A percentile compares a stretch with the other conserved stretches of the same genome.
Conservation (phyloP, 352 stramenopile species). For the Pythium utonaiense region DNA sequence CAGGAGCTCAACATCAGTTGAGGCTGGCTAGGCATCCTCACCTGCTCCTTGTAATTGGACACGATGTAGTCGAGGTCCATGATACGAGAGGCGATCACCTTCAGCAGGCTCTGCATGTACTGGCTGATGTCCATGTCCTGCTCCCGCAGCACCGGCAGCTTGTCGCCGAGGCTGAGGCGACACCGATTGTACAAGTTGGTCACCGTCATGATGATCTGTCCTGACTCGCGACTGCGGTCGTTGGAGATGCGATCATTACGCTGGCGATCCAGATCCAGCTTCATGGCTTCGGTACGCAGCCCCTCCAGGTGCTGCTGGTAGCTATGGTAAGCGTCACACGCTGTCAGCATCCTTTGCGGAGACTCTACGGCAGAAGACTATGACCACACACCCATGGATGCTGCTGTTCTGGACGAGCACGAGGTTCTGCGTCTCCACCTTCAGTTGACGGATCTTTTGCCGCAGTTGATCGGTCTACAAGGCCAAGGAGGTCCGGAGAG, state of each 20-base stretch:
- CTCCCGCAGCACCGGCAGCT: conserved; percentile 67
- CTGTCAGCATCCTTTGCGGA: neutral
- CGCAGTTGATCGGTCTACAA: conserved; percentile 63
- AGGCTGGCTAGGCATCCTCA: conserved; percentile 6
- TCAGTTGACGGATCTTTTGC: conserved; percentile 71
- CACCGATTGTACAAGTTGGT: conserved; percentile 91
- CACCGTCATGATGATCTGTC: conserved; percentile 88
- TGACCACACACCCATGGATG: conserved; percentile 48
- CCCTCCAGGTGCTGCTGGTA: conserved; percentile 81
- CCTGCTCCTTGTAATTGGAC: conserved; percentile 63
- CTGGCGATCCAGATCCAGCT: conserved; percentile 81
- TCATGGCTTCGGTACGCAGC: conserved; percentile 66
- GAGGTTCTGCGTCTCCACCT: conserved; percentile 81
- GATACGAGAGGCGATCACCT: conserved; percentile 78
- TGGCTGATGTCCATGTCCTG: conserved; percentile 69
- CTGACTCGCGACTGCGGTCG: conserved; percentile 80
- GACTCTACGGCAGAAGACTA: neutral
- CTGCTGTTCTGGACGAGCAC: conserved; percentile 84
- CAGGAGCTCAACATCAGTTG: neutral
- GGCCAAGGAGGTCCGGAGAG: neutral
- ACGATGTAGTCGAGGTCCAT: conserved; percentile 86
- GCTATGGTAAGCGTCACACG: conserved; percentile 9
- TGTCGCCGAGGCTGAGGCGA: conserved; percentile 64
- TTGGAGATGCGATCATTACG: conserved; percentile 74
- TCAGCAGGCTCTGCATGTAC: conserved; percentile 74